Evolutionary conservation across 495 filamentous ascomycete genomes (phyloP).

Genomic region (Penicillium psychrofluorescens): DNA sequence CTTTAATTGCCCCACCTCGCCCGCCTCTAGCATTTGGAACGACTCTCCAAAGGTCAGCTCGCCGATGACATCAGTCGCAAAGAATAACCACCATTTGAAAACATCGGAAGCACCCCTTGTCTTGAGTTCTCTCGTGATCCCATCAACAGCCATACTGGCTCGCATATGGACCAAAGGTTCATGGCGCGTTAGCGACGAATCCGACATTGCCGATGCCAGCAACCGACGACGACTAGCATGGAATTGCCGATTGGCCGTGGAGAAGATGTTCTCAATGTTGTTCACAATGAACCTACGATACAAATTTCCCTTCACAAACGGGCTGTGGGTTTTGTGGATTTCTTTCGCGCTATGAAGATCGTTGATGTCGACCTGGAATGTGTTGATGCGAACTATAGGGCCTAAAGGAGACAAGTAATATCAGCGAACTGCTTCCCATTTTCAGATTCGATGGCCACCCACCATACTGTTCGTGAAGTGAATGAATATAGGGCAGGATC

Average conservation of each 20-base stretch:
- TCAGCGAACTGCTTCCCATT: neutral
- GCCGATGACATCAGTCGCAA: conserved; percentile 50
- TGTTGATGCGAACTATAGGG: conserved; percentile 34
- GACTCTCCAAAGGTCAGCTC: conserved; percentile 52
- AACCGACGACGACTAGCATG: conserved; percentile 27
- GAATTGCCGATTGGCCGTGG: conserved; percentile 16
- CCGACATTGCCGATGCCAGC: conserved; percentile 32
- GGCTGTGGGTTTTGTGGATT: conserved; percentile 30
- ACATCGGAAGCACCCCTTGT: conserved; percentile 33
- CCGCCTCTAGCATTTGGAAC: conserved; percentile 46
- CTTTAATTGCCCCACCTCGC: conserved; percentile 19
- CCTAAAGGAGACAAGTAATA: conserved; percentile 13
- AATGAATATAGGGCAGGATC: conserved; percentile 30
- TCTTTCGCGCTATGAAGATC: conserved; percentile 26
- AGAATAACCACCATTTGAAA: conserved; percentile 49
- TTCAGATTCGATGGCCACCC: neutral
- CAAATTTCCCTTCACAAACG: conserved; percentile 16
- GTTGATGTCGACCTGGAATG: conserved; percentile 29
- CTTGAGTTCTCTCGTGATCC: conserved; percentile 26
- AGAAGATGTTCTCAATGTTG: conserved; percentile 22
- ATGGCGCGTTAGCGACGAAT: conserved; percentile 17
- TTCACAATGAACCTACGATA: conserved; percentile 12
- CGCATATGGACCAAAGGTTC: conserved; percentile 21
- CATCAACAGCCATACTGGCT: conserved; percentile 22
- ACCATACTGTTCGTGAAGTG: conserved; percentile 38